Conservation (phyloP, 176 grass and related monocot genomes). For the Triticum turgidum region DNA sequence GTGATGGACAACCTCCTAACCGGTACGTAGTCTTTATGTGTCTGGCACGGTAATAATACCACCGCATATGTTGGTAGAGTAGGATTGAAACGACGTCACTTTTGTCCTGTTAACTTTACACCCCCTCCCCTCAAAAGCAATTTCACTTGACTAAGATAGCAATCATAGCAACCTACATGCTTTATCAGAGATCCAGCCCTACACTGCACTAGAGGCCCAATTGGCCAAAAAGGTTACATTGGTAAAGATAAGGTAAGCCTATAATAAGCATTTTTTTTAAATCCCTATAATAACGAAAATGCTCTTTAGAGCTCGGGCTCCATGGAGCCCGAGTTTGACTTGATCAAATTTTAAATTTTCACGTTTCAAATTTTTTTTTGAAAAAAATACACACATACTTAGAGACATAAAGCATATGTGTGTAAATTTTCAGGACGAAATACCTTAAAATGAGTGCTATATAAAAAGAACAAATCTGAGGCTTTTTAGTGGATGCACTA, state of each 20-base stretch:
- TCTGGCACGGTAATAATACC: not conserved
- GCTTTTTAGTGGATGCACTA: too few relatives aligned
- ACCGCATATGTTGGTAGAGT: not conserved
- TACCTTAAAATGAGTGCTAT: too few relatives aligned
- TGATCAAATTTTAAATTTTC: too few relatives aligned
- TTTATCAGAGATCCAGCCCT: slow-evolving; percentile 23
- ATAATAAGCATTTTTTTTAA: not conserved
- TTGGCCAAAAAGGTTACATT: slow-evolving; percentile 14
- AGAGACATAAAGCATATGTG: too few relatives aligned
- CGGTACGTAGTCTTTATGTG: not conserved
- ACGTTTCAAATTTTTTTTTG: too few relatives aligned
- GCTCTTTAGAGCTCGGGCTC: too few relatives aligned
- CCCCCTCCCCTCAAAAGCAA: not conserved
- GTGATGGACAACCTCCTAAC: not conserved
- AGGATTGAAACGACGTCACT: not conserved
- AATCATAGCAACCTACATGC: not conserved
- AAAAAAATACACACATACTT: too few relatives aligned
- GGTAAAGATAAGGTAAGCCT: not conserved
- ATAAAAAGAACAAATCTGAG: too few relatives aligned
- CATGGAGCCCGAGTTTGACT: too few relatives aligned
- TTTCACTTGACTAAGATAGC: slow-evolving; percentile 20
- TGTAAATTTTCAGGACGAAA: too few relatives aligned
- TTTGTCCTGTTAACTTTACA: not conserved
- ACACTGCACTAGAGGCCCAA: slow-evolving; percentile 26
- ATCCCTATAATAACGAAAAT: too few relatives aligned